Conservation (phyloP, 2,329 filamentous ascomycete species). For the Colletotrichum tofieldiae region DNA sequence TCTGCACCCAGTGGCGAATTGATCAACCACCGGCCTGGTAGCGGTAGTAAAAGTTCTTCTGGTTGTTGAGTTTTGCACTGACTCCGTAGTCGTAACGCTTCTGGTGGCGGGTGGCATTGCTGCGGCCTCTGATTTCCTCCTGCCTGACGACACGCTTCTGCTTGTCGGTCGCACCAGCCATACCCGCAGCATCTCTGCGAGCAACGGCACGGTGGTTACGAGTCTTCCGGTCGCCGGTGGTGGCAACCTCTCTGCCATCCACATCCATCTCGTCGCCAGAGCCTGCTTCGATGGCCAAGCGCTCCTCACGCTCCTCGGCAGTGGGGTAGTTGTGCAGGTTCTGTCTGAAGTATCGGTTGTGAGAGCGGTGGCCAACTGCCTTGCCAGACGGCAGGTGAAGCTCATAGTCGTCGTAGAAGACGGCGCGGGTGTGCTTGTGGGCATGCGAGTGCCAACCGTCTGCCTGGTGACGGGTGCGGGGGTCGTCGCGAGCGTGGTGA, state of each 20-base stretch:
- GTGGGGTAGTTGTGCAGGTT: conserved; percentile 90
- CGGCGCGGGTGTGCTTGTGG: conserved; percentile 81
- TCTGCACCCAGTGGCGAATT: conserved; percentile 16
- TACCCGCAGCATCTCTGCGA: conserved; percentile 81
- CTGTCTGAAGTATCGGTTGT: conserved; percentile 92
- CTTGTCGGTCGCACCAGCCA: conserved; percentile 82
- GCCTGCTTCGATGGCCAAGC: conserved; percentile 71
- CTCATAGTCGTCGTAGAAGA: conserved; percentile 94
- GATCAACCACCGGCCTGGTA: conserved; percentile 61
- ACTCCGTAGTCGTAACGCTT: conserved; percentile 80
- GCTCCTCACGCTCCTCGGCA: conserved; percentile 80
- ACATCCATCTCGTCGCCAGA: conserved; percentile 54
- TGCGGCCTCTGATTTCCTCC: conserved; percentile 79
- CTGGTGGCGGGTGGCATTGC: conserved; percentile 73
- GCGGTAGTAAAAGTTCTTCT: conserved; percentile 74
- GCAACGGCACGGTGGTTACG: conserved; percentile 69
- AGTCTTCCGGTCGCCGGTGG: conserved; percentile 47
- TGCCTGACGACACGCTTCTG: conserved; percentile 79
- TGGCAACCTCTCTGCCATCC: conserved; percentile 53
- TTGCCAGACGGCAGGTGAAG: conserved; percentile 92
- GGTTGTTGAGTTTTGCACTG: conserved; percentile 83
- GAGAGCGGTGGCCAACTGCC: conserved; percentile 89
- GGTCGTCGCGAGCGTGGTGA: conserved; percentile 82
- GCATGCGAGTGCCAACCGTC: conserved; percentile 89
- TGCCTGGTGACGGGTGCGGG: conserved; percentile 79